These are phyloP conservation scores for Pyrus betulifolia DNA, from an alignment of 306 rosid species.

Conservation along the genomic window DNA sequence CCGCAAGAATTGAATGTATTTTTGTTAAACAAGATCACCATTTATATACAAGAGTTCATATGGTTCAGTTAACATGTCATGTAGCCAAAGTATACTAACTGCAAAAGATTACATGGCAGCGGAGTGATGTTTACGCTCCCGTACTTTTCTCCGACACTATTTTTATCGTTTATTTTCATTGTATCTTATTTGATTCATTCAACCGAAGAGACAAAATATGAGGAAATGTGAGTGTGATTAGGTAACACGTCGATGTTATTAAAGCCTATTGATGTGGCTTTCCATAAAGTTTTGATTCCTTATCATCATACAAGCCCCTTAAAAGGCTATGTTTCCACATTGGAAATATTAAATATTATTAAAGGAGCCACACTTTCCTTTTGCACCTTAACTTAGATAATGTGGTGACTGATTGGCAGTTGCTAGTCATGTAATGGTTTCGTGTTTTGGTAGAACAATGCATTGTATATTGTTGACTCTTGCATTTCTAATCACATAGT, in stretches of 20 bases:
- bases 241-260: background rate
- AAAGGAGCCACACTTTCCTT: no score
- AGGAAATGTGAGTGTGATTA: background rate
- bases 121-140: no score
- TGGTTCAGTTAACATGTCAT: no score
- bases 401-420: background rate
- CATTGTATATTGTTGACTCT: background rate
- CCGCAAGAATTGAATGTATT: background rate
- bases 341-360: background rate
- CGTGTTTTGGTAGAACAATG: background rate
- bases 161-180: no score
- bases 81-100: no score
- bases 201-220: no score
- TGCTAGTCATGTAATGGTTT: background rate
- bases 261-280: background rate
- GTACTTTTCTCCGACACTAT: no score
- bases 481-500: no score
- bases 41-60: no score
- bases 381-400: background rate
- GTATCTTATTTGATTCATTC: no score
- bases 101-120: no score
- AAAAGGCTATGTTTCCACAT: background rate
- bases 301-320: background rate
- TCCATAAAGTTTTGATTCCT: background rate
- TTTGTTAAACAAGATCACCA: no score